phyloP scores from a whole-genome alignment of 139 green algal species.

The Tetradesmus lagerheimii region DNA sequence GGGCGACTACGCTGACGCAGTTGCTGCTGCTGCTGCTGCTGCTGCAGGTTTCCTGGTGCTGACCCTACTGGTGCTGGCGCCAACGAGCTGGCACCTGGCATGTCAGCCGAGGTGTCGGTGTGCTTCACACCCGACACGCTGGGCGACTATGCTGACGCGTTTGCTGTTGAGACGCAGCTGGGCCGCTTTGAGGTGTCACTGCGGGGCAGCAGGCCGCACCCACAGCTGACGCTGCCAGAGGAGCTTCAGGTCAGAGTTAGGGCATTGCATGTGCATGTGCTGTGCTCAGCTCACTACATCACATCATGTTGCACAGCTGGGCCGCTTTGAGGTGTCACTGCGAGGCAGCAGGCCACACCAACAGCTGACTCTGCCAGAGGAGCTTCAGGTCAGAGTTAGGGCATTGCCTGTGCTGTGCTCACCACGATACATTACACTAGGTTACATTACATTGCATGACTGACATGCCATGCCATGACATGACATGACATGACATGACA shows the following conservation, averaged over 20 bases:
- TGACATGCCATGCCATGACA: too few species aligned
- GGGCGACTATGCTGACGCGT: conserved; percentile 74
- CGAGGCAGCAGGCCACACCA: conserved; percentile 28
- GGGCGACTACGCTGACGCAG: conserved; percentile 74
- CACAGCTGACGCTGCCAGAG: conserved; percentile 64
- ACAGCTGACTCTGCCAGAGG: conserved; percentile 31
- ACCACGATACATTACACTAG: too few species aligned
- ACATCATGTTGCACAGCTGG: too few species aligned
- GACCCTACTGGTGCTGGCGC: not conserved
- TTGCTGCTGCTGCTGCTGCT: not conserved
- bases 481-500: too few species aligned
- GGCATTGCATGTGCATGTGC: not conserved
- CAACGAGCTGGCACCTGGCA: conserved; percentile 69
- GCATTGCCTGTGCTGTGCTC: not conserved
- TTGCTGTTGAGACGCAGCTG: conserved; percentile 66
- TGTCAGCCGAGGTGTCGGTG: conserved; percentile 66
- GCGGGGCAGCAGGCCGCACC: conserved; percentile 62
- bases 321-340: conserved; percentile 64
- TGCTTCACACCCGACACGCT: conserved; percentile 78
- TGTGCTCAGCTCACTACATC: too few species aligned
- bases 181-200: conserved; percentile 65
- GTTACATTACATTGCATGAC: too few species aligned
- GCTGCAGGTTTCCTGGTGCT: not conserved
- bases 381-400: not conserved
- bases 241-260: not conserved